Conservation (phyloP, 73 alveolate species). For the Tetrahymena elliotti region DNA sequence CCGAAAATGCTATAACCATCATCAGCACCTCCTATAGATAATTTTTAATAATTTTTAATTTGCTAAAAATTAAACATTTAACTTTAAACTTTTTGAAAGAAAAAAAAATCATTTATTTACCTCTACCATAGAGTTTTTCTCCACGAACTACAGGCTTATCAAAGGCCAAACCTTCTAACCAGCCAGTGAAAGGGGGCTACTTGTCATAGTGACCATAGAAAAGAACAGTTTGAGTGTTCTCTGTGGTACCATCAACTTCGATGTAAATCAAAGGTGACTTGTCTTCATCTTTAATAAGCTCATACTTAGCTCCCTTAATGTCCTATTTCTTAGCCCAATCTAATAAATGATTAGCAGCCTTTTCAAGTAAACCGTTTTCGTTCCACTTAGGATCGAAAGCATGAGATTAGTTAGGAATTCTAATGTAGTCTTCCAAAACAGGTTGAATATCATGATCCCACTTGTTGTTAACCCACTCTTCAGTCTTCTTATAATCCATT, state of each 20-base stretch:
- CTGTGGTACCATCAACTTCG: conserved; percentile 26
- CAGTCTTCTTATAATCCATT: neutral
- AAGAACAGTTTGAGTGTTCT: conserved; percentile 41
- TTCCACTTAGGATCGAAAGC: neutral
- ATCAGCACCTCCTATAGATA: conserved; percentile 90
- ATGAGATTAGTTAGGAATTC: neutral
- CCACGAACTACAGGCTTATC: conserved; percentile 65
- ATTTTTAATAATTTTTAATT: neutral
- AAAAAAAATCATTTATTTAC: neutral
- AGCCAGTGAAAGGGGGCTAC: conserved; percentile 67
- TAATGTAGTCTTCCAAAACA: neutral
- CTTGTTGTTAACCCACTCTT: neutral
- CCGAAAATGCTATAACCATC: conserved; percentile 88
- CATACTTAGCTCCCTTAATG: conserved; percentile 6
- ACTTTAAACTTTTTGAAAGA: too few relatives aligned
- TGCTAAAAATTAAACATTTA: too few relatives aligned
- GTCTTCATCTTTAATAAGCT: conserved; percentile 20
- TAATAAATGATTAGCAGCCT: neutral
- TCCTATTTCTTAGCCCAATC: neutral
- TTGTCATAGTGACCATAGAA: conserved; percentile 76
- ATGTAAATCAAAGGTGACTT: conserved; percentile 36
- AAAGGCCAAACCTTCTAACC: conserved; percentile 71
- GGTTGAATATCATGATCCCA: neutral
- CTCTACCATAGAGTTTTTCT: conserved; percentile 71
- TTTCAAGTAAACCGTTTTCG: neutral